These are phyloP conservation scores for Ganoderma multipileum DNA, from an alignment of 1,284 basidiomycete genomes.

Conservation along the genomic window DNA sequence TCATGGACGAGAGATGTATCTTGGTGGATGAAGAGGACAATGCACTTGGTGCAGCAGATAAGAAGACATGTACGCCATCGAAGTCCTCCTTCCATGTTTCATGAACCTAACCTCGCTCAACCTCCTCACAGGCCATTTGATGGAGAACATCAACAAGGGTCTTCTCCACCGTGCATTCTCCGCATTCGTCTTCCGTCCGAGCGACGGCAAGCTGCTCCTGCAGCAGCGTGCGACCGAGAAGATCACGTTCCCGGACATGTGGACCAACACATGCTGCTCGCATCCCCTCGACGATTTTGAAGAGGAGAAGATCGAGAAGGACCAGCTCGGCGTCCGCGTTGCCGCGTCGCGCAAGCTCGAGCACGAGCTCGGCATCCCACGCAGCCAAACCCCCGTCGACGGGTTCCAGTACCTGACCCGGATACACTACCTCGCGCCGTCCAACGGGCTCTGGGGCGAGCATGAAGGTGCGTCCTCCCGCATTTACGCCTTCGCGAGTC, in stretches of 20 bases:
- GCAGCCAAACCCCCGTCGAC: slow-evolving; percentile 78
- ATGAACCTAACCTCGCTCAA: background rate
- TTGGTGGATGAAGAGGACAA: slow-evolving; percentile 91
- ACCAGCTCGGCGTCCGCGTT: slow-evolving; percentile 85
- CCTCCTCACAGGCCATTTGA: slow-evolving; percentile 81
- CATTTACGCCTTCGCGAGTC: background rate
- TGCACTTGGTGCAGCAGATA: slow-evolving; percentile 91
- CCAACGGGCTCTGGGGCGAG: slow-evolving; percentile 95
- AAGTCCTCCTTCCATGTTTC: background rate
- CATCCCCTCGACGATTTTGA: slow-evolving; percentile 95
- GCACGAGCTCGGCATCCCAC: slow-evolving; percentile 96
- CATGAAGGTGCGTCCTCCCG: slow-evolving; percentile 84
- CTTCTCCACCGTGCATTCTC: slow-evolving; percentile 98
- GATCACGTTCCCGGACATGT: slow-evolving; percentile 99
- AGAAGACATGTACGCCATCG: slow-evolving; percentile 88
- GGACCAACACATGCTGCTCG: slow-evolving; percentile 99
- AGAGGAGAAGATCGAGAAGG: slow-evolving; percentile 78
- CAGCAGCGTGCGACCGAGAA: slow-evolving; percentile 97
- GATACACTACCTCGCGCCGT: slow-evolving; percentile 98
- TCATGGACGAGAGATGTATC: slow-evolving; percentile 99
- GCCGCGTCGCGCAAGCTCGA: slow-evolving; percentile 96
- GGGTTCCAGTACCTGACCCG: slow-evolving; percentile 95
- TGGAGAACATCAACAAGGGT: slow-evolving; percentile 96
- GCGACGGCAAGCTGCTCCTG: slow-evolving; percentile 93
- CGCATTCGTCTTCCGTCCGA: slow-evolving; percentile 95